These are phyloP conservation scores for Syzygium aqueum DNA, from an alignment of 345 rosid genomes.

Conservation along the genomic window DNA sequence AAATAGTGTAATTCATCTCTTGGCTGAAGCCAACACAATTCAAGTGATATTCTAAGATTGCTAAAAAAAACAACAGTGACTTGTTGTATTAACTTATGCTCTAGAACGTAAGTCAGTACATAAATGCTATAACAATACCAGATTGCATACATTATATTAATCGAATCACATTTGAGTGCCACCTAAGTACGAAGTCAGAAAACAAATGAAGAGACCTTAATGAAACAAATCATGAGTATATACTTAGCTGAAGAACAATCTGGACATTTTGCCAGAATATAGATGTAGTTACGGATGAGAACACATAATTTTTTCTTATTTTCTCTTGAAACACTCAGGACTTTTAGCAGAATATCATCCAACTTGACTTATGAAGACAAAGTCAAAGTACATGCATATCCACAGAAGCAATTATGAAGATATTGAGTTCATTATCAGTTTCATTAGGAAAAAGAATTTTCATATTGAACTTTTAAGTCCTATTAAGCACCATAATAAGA, in stretches of 20 bases:
- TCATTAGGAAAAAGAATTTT: not conserved
- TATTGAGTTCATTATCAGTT: not conserved
- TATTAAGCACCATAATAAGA: not conserved
- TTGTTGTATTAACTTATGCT: not conserved
- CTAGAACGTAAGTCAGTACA: not conserved
- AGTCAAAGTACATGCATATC: not conserved
- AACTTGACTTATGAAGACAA: not conserved
- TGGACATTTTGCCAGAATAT: not conserved
- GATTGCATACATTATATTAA: not conserved
- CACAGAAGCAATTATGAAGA: not conserved
- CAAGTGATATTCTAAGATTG: not conserved
- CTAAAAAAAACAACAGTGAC: not conserved
- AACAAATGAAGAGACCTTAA: not conserved
- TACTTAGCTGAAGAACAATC: not conserved
- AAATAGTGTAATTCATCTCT: not conserved
- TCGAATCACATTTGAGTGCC: not conserved
- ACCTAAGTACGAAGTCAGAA: not conserved
- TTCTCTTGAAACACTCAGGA: not conserved
- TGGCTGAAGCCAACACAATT: not conserved
- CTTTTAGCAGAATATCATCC: not conserved
- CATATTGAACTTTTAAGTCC: not conserved
- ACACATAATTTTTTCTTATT: not conserved
- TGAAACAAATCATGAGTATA: not conserved
- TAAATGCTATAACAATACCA: not conserved
- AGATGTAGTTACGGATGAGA: not conserved